Evolutionary conservation across 2,329 filamentous ascomycete species (phyloP), one percentile per base, ranked within the genome.

Genomic region (Verticillium alfalfae): DNA sequence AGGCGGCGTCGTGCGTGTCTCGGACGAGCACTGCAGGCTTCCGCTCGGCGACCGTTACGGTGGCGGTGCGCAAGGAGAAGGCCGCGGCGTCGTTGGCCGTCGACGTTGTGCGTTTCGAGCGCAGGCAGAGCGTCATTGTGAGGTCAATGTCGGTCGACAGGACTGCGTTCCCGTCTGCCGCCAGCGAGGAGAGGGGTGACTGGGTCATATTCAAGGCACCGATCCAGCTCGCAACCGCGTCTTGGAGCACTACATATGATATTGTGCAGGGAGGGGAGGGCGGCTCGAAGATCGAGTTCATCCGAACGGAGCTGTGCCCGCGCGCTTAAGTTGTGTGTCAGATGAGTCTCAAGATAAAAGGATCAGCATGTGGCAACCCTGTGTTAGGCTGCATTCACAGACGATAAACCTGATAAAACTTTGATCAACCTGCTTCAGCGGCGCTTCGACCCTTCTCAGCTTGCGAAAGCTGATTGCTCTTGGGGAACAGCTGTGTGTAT

Each of bases 1-100:
- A 62, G 9, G n/a, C 62, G 0, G 62, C 65, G 57, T 74, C 71
- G 1, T 74, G 71, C 62, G 56, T 69, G 34, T 65, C 61, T 39
- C 58, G 61, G 8, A 60, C 61, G 56, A 57, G 63, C 36, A 60
- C 59, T 26, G 58, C 58, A 31, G 61, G 61, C 26, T 56, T 63
- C 55, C 57, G 63, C 22, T 45, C 63, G 4, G 63, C 63, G 45
- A 60, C 55, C 9, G 57, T 65, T 18, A 62, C 63, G 16, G 63
- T 58, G 5, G 63, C 62, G n/a, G 63, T 65, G 56, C 60, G 60
- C 15, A 58, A 59, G 49, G 62, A 60, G 10, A 58, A 58, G 34
- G 38, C 62, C 36, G 45, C 34, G n/a, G 60, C 56, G 18, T 41
- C 58, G 5, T 36, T 62, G 34, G 37, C 56, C 18, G 61, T 65